phyloP scores from a whole-genome alignment of 2,329 filamentous ascomycete species.

The Aureobasidium namibiae region DNA sequence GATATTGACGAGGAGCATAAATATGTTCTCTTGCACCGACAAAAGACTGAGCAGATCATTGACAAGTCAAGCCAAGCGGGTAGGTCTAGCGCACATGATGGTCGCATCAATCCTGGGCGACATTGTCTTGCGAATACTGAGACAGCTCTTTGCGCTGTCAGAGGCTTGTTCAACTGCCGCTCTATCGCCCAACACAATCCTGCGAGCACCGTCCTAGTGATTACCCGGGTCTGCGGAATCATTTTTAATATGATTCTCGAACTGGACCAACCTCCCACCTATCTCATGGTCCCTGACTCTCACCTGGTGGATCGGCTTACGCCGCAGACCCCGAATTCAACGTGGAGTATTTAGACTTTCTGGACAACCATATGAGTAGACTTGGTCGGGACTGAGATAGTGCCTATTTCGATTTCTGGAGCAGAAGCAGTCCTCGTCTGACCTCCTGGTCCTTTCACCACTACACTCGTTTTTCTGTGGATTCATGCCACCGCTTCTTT shows the following conservation, averaged over 20 bases:
- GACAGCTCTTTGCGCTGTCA: background rate
- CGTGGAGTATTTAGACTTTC: background rate
- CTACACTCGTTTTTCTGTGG: background rate
- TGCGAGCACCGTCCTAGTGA: background rate
- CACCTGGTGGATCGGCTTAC: background rate
- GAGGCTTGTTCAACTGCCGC: background rate
- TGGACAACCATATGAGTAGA: background rate
- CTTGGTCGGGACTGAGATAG: background rate
- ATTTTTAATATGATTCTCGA: background rate
- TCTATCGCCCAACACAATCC: background rate
- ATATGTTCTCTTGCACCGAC: background rate
- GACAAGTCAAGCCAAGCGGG: background rate
- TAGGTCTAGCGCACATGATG: background rate
- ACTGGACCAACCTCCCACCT: background rate
- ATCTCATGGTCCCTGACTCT: background rate
- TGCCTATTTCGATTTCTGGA: background rate
- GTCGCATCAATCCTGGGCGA: background rate
- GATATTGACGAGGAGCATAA: too few relatives aligned
- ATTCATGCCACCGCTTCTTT: background rate
- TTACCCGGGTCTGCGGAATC: too few relatives aligned
- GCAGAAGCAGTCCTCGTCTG: background rate
- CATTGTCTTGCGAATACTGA: background rate
- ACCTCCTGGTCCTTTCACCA: background rate
- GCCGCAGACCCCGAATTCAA: background rate
- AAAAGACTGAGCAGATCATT: background rate